Evolutionary conservation across 1,139 yeast genomes (phyloP), one percentile per base, ranked within the genome.

Genomic region (Hemisphaericaspora xylanilytica): DNA sequence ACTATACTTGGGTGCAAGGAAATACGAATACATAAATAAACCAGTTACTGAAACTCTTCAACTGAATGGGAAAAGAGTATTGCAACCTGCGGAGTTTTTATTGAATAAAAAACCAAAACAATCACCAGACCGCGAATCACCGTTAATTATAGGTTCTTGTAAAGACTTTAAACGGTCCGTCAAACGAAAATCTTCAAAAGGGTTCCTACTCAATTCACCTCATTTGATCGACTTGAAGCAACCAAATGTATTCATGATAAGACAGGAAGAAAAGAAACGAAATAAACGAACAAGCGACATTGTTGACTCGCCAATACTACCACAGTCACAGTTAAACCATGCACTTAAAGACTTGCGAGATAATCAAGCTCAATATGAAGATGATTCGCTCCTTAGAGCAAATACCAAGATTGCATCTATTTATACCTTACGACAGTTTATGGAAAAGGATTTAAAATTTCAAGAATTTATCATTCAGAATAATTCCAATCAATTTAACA

Each of bases 381-480:
- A 67, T 45, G 60, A 61, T 1, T 49, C 59, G 3, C 44, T 56
- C 14, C 41, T 50, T 11, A 59, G 54, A 22, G 49, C 59, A n/a
- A 52, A 53, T 14, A 57, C 60, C 8, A 59, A 65, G 25, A 29
- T 32, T 42, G 69, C 79, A 0, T 69, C 79, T 0, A 51, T 69
- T 3, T 77, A 74, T 53, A 70, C 72, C 12, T 56, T 80, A 42
- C 58, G 71, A 37, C 80, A 78, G 44, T 78, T 73, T 51, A 67
- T 70, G 59, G 81, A 77, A 35, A 73, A 74, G 41, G 78, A 78
- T 41, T 51, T 63, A 26, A 65, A 63, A 40, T 70, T 73, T 38
- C 70, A 65, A 45, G 68, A 63, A 35, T 63, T 51, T 41, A 45
- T 67, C 7, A 50, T 63, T 14, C 57, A 50, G 33, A 47, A 50